Conservation (phyloP, 768 basidiomycete genomes). For the Termitomyces sp. region DNA sequence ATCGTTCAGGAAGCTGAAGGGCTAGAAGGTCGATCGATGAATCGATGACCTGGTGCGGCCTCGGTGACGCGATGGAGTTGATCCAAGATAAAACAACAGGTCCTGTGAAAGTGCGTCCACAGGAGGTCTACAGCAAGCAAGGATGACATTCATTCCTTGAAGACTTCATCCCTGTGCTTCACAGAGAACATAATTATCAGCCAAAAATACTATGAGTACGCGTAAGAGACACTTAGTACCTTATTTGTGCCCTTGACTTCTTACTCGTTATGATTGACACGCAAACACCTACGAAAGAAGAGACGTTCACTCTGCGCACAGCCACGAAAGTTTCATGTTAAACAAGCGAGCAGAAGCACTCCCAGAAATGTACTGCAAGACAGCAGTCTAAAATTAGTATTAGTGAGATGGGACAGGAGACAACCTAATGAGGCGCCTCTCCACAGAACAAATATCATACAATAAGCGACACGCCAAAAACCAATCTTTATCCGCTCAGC, state of each 20-base stretch:
- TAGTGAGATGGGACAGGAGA: background rate
- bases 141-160: background rate
- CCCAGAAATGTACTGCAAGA: too few relatives aligned
- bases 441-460: background rate
- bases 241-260: background rate
- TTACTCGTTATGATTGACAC: background rate
- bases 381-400: background rate
- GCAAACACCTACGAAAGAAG: background rate
- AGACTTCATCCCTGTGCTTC: background rate
- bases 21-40: background rate
- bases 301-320: background rate
- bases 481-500: background rate
- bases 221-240: background rate
- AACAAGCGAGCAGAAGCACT: background rate
- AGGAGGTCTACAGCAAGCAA: background rate
- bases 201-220: too few relatives aligned
- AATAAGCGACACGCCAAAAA: background rate
- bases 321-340: background rate
- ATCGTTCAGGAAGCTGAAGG: background rate
- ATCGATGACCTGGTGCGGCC: background rate
- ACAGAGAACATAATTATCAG: background rate
- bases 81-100: background rate
- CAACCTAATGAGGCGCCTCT: background rate
- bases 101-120: too few relatives aligned
- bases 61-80: background rate